Evolutionary conservation across 768 basidiomycete species (phyloP).

Genomic region (Termitomyces sp.): DNA sequence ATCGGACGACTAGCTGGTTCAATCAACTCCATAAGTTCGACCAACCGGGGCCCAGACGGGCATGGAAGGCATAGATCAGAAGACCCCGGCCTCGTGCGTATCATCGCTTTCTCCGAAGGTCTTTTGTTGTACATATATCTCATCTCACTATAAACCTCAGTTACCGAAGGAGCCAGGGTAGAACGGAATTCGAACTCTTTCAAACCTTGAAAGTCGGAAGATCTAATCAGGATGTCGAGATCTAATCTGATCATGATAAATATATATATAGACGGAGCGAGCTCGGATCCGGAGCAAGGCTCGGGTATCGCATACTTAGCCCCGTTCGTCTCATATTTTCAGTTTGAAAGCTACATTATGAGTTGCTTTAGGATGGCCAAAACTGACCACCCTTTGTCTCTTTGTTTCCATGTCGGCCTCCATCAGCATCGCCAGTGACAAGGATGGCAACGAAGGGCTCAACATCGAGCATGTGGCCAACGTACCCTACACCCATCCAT

Average conservation of each 20-base stretch:
- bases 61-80: not conserved
- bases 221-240: not conserved
- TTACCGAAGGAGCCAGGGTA: no score
- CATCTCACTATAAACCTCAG: not conserved
- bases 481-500: not conserved
- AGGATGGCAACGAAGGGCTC: conserved; percentile 1
- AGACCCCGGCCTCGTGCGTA: not conserved
- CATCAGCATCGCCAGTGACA: conserved; percentile 7
- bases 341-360: not conserved
- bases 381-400: not conserved
- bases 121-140: not conserved
- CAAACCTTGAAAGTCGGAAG: no score
- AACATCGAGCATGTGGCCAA: not conserved
- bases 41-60: not conserved
- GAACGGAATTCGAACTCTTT: no score
- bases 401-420: conserved; percentile 7
- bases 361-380: not conserved
- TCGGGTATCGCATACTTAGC: no score
- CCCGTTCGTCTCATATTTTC: not conserved
- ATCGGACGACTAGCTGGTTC: not conserved
- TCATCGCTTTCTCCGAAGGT: conserved; percentile 2
- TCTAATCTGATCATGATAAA: conserved; percentile 8
- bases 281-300: no score
- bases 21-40: not conserved
- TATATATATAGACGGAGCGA: not conserved